Evolutionary conservation across 768 basidiomycete genomes (phyloP).

Genomic region (Favolaschia claudopus): DNA sequence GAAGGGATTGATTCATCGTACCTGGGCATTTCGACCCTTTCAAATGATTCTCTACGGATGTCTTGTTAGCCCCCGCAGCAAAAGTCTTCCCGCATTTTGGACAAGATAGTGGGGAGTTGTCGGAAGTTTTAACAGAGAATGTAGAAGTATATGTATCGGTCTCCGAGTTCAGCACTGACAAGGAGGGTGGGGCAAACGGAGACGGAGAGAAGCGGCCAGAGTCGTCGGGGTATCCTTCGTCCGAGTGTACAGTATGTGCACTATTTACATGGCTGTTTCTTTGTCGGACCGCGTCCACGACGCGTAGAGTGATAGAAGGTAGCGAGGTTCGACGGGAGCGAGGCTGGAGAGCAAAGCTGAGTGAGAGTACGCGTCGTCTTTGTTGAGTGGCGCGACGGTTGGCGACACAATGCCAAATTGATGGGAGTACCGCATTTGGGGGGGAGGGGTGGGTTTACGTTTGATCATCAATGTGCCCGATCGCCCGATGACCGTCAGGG

Average conservation of each 20-base stretch:
- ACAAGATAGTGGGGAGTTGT: background rate
- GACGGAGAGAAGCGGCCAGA: background rate
- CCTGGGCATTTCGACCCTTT: background rate
- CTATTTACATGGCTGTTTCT: background rate
- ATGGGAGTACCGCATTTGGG: background rate
- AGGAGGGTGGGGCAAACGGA: constrained; percentile 1
- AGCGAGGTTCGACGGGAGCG: background rate
- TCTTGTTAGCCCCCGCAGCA: background rate
- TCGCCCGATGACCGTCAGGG: too few species aligned
- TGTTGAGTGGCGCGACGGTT: background rate
- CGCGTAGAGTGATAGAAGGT: background rate
- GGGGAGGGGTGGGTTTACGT: too few species aligned
- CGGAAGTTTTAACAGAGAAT: background rate
- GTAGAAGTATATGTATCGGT: background rate
- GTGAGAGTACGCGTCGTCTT: background rate
- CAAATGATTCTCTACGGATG: background rate
- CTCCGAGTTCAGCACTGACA: background rate
- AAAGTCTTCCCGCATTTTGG: constrained; percentile 5
- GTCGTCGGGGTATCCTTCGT: background rate
- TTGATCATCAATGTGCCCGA: too few species aligned
- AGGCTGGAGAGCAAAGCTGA: background rate
- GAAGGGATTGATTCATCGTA: background rate
- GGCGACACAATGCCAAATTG: background rate
- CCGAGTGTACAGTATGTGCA: constrained; percentile 3
- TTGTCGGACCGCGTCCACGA: background rate